A percentile compares a stretch with the other conserved stretches of the same genome.
Conservation (phyloP, 495 filamentous ascomycete genomes). For the Niebla homalea region DNA sequence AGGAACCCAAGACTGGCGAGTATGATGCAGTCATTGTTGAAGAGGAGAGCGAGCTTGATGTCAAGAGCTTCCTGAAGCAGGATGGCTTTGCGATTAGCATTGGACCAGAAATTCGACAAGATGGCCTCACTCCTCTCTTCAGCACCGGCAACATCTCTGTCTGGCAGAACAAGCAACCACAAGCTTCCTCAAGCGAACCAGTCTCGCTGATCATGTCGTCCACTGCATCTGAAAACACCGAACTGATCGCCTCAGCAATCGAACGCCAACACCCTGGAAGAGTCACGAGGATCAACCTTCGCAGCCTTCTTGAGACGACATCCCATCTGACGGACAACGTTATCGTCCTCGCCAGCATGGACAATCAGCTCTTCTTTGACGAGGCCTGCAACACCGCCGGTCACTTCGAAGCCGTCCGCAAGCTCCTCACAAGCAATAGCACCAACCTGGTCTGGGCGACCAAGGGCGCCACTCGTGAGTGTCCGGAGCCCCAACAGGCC, state of each 20-base stretch:
- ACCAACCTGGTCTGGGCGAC: slow-evolving; percentile 11
- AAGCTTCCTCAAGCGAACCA: not conserved
- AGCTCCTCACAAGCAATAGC: slow-evolving; percentile 3
- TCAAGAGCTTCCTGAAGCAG: slow-evolving; percentile 7
- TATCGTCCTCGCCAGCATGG: slow-evolving; percentile 13
- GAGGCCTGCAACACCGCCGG: not conserved
- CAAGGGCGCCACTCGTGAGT: slow-evolving; percentile 12
- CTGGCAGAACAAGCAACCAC: not conserved
- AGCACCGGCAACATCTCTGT: not conserved
- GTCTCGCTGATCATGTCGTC: slow-evolving; percentile 7
- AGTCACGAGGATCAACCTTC: not conserved
- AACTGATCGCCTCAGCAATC: slow-evolving; percentile 5
- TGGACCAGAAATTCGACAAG: not conserved
- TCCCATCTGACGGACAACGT: slow-evolving; percentile 7
- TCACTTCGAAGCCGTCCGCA: slow-evolving; percentile 9
- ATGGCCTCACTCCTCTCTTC: slow-evolving; percentile 6
- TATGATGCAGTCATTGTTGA: slow-evolving; percentile 13
- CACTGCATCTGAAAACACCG: slow-evolving; percentile 4
- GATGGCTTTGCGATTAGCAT: slow-evolving; percentile 10
- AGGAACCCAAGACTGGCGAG: slow-evolving; percentile 5
- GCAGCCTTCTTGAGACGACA: not conserved
- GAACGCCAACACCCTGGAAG: not conserved
- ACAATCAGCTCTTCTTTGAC: slow-evolving; percentile 11
- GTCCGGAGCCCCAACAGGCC: slow-evolving; percentile 6
- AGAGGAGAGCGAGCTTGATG: not conserved